phyloP scores from a whole-genome alignment of 106 monocot genomes.

The Dioscorea alata region DNA sequence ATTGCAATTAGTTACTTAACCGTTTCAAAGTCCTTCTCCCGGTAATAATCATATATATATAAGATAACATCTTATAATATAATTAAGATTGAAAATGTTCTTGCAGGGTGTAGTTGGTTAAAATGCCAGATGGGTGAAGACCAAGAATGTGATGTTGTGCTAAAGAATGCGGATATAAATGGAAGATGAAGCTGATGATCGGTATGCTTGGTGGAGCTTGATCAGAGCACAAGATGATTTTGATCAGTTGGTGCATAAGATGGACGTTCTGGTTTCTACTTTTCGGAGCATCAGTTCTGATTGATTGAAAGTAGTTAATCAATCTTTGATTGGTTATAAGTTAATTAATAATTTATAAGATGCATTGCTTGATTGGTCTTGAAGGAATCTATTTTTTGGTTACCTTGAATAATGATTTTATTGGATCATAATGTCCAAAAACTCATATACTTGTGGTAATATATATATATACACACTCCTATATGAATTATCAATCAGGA shows the following conservation, averaged over 20 bases:
- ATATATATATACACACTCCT: too few relatives aligned
- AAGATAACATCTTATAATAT: background rate
- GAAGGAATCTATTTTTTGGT: too few relatives aligned
- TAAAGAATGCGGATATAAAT: slow-evolving; percentile 46
- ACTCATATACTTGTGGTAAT: too few relatives aligned
- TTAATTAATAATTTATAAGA: too few relatives aligned
- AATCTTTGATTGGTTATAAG: too few relatives aligned
- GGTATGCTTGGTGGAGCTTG: slow-evolving; percentile 49
- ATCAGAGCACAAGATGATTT: slow-evolving; percentile 61
- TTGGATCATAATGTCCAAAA: too few relatives aligned
- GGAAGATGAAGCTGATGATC: slow-evolving; percentile 19
- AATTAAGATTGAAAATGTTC: background rate
- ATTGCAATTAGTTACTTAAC: slow-evolving; percentile 70
- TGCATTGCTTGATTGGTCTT: too few relatives aligned
- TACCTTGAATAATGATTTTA: too few relatives aligned
- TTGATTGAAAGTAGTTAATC: background rate
- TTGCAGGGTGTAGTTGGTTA: slow-evolving; percentile 76
- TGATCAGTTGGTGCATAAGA: slow-evolving; percentile 3
- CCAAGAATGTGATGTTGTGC: slow-evolving; percentile 39
- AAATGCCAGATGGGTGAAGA: slow-evolving; percentile 78
- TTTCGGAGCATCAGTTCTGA: background rate
- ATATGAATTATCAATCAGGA: too few relatives aligned
- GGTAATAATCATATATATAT: slow-evolving; percentile 14
- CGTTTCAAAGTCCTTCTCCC: slow-evolving; percentile 49
- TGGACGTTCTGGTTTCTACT: slow-evolving; percentile 9